phyloP scores from a whole-genome alignment of 2,329 filamentous ascomycete genomes.

The Acephala macrosclerotiorum region DNA sequence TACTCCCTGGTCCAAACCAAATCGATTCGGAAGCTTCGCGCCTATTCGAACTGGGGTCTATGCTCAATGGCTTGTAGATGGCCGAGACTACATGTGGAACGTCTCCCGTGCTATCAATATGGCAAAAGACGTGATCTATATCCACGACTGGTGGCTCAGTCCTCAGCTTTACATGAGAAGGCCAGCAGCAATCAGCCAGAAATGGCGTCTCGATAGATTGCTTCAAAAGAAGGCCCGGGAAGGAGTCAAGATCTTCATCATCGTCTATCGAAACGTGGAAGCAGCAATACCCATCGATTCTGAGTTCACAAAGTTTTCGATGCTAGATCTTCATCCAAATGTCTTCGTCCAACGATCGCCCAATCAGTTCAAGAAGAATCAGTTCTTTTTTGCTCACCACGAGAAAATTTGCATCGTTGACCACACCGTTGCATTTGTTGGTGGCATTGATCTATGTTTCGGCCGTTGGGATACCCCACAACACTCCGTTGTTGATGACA shows the following conservation, averaged over 20 bases:
- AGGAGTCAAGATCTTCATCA: conserved; percentile 97
- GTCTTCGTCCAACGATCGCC: conserved; percentile 96
- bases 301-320: conserved; percentile 95
- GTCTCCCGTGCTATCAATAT: conserved; percentile 96
- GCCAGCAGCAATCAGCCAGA: conserved; percentile 94
- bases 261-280: conserved; percentile 97
- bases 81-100: conserved; percentile 99
- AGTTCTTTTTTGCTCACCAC: conserved; percentile 99
- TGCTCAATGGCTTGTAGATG: conserved; percentile 96
- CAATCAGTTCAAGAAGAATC: conserved; percentile 98
- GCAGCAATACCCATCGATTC: conserved; percentile 97
- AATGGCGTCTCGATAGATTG: conserved; percentile 93
- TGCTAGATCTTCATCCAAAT: conserved; percentile 94
- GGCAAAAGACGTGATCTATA: conserved; percentile 97
- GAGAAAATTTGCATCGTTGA: conserved; percentile 98
- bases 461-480: conserved; percentile 97
- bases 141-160: conserved; percentile 99
- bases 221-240: conserved; percentile 93
- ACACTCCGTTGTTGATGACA: conserved; percentile 90
- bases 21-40: conserved; percentile 93
- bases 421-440: conserved; percentile 93
- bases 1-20: conserved; percentile 82
- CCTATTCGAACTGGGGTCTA: conserved; percentile 87
- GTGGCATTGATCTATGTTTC: conserved; percentile 95
- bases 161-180: conserved; percentile 95